Percentiles rank a stretch among this genome's conserved stretches.
Conservation (phyloP, 1,284 basidiomycete genomes). For the Neolentinus lepideus region DNA sequence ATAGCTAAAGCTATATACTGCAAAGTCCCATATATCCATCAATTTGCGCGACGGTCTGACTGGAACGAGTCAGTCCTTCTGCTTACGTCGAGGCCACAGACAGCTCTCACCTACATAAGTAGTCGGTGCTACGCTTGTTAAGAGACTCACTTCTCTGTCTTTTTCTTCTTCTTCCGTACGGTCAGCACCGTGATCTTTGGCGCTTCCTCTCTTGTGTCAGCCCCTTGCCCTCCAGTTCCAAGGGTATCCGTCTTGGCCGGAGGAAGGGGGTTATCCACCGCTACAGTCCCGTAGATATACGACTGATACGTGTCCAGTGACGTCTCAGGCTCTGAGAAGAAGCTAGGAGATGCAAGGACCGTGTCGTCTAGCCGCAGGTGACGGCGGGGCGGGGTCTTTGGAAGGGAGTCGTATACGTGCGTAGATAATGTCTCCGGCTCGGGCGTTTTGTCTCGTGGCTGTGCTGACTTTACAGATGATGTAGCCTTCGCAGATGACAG, state of each 20-base stretch:
- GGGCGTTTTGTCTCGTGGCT: neutral
- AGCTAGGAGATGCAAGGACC: slow-evolving; percentile 42
- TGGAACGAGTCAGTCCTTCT: neutral
- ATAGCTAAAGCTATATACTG: too few species aligned
- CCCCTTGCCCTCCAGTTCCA: neutral
- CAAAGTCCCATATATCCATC: too few species aligned
- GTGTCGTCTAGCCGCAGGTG: neutral
- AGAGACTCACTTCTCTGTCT: neutral
- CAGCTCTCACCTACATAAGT: neutral
- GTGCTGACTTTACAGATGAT: neutral
- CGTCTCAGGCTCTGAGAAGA: slow-evolving; percentile 55
- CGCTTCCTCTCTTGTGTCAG: slow-evolving; percentile 10
- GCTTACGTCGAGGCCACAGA: neutral
- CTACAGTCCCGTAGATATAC: slow-evolving; percentile 40
- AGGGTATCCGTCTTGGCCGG: slow-evolving; percentile 5
- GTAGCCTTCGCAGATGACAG: neutral
- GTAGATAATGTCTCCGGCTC: neutral
- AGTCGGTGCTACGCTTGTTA: neutral
- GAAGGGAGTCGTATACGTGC: slow-evolving; percentile 6
- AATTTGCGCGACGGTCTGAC: too few species aligned
- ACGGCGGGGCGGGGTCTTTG: slow-evolving; percentile 38
- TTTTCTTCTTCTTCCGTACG: slow-evolving; percentile 47
- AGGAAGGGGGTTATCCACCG: slow-evolving; percentile 30
- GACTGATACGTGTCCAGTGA: slow-evolving; percentile 50
- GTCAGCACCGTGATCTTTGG: slow-evolving; percentile 38